Base-by-base conservation (phyloP, 139 green algal genomes). In the Astrephomene gubernaculifera region DNA sequence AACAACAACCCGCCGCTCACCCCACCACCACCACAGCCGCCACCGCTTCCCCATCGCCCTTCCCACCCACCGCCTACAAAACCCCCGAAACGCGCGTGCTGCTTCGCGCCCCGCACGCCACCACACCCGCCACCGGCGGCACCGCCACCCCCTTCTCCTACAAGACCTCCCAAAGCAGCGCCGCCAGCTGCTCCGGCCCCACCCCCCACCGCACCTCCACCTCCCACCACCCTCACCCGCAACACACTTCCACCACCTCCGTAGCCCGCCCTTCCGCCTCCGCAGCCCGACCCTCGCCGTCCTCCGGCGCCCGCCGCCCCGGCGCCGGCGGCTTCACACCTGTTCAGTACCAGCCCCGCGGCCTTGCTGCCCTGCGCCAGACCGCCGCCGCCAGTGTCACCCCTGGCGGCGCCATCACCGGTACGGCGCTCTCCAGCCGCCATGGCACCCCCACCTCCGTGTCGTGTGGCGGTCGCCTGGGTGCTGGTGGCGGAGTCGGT, bases 331-430 rank as follows among this genome's bases (percentile, higher is more conserved):
- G 12, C 49, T 12, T 17, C 49, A 41, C 44, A 43, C 3, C 43
- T 7, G n/a, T 78, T 10, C 70, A 78, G 41, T 29, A 78, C 70
- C 70, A 78, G n/a, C 70, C 70, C 3, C 25, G 70, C 1, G 70
- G 70, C 8, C 27, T 78, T 41, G 70, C 43, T 4, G 27, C 45
- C 43, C 43, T 78, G 70, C 70, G 70, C 3, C 14, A 43, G 5
- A 25, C 70, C n/a, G 39, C 70, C 8, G 70, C 70, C 29, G 70
- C 70, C 38, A 75, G 68, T 25, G 38, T 33, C 22, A 75, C 21
- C 36, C 38, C 22, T 21, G 53, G 68, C 38, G 68, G 8, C 68
- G 38, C 21, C 41, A 57, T 38, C 38, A 38, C 68, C 2, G 68
- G 68, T 7, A 33, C 35, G 41, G 52, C 68, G 36, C 68, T 39